Percentiles rank a stretch among this genome's conserved stretches.
phyloP scores from a whole-genome alignment of 169 alveolate species.

The Cryptosporidium bovis region DNA sequence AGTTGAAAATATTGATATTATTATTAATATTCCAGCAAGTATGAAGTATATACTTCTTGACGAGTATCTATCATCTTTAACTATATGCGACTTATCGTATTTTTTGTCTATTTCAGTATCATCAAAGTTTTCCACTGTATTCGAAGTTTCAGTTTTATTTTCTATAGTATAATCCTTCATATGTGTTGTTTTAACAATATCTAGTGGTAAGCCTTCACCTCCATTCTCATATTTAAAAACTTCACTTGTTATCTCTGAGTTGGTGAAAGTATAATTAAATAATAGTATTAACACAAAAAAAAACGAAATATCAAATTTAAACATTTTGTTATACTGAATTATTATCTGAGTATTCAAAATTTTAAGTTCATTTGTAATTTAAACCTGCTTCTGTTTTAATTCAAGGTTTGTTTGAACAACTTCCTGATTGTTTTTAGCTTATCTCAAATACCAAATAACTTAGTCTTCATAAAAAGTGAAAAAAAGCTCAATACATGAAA shows the following conservation, averaged over 20 bases:
- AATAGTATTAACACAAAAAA: too few relatives aligned
- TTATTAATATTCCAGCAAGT: constrained; percentile 31
- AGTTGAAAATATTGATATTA: constrained; percentile 45
- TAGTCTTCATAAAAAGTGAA: not conserved
- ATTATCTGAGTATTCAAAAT: too few relatives aligned
- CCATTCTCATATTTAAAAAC: too few relatives aligned
- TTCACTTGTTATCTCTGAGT: too few relatives aligned
- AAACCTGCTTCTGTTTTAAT: too few relatives aligned
- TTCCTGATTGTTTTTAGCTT: not conserved
- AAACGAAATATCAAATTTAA: too few relatives aligned
- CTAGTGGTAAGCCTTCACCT: not conserved
- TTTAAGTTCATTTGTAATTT: too few relatives aligned
- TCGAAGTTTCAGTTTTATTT: not conserved
- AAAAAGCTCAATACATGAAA: not conserved
- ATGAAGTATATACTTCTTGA: constrained; percentile 35
- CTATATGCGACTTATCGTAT: not conserved
- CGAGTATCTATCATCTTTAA: constrained; percentile 13
- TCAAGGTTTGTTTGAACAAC: not conserved
- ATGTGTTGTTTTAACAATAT: not conserved
- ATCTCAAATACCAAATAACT: not conserved
- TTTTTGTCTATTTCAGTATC: not conserved
- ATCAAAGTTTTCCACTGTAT: not conserved
- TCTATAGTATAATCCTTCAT: not conserved
- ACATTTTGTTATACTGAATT: too few relatives aligned
- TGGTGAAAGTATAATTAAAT: too few relatives aligned